phyloP scores from a whole-genome alignment of 352 stramenopile genomes.

The Globisporangium spinosum region DNA sequence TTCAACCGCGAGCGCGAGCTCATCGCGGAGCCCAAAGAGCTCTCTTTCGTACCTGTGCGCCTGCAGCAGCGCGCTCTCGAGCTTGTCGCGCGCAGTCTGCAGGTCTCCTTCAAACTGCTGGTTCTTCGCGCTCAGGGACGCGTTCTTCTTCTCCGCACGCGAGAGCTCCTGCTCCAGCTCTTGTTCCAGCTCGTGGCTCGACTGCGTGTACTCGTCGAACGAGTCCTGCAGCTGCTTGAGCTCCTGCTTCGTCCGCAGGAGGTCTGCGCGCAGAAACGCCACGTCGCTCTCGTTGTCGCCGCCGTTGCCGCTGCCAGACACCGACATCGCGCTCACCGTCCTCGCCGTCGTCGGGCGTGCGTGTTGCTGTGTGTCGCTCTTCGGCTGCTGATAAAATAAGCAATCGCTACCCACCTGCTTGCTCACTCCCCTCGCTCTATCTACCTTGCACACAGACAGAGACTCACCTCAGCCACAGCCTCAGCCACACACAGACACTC shows the following conservation, averaged over 20 bases:
- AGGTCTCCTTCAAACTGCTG: constrained; percentile 58
- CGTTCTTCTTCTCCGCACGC: constrained; percentile 52
- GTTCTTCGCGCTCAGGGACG: constrained; percentile 37
- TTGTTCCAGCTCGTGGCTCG: constrained; percentile 72
- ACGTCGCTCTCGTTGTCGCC: constrained; percentile 9
- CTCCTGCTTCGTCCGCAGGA: constrained; percentile 55
- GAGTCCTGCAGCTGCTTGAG: constrained; percentile 65
- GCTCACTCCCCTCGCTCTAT: neutral
- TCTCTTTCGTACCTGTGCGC: constrained; percentile 54
- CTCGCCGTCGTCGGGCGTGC: neutral
- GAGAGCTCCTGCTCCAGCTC: constrained; percentile 75
- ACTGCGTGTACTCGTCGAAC: constrained; percentile 83
- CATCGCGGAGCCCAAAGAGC: constrained; percentile 34
- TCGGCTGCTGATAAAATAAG: neutral
- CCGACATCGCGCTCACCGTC: neutral
- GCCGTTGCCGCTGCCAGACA: neutral
- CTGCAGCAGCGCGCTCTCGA: constrained; percentile 52
- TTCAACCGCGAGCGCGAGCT: constrained; percentile 34
- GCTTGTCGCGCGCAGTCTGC: constrained; percentile 37
- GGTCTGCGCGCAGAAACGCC: constrained; percentile 36
- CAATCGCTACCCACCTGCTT: neutral
- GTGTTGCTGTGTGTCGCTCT: neutral
- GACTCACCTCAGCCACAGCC: neutral
- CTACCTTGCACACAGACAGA: neutral
- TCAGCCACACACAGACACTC: neutral